phyloP scores from a whole-genome alignment of 169 alveolate genomes.

The Plasmodium inui region DNA sequence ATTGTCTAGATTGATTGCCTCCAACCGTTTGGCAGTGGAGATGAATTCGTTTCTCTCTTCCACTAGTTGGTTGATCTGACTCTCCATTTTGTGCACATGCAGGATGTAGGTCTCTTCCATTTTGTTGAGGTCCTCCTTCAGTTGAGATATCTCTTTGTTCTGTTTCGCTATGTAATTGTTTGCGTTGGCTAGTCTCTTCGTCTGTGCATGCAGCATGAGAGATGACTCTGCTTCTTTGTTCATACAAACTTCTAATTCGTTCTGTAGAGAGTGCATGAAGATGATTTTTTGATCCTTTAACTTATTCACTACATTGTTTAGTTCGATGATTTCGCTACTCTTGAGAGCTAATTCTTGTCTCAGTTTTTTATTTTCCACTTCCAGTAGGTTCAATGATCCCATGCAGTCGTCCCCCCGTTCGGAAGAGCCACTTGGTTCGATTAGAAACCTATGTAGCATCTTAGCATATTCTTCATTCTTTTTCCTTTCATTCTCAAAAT shows the following conservation, averaged over 20 bases:
- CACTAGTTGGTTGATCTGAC: conserved; percentile 1
- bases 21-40: conserved; percentile 4
- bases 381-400: not conserved
- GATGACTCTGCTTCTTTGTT: conserved; percentile 42
- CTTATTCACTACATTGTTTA: conserved; percentile 29
- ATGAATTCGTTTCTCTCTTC: conserved; percentile 50
- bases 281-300: conserved; percentile 13
- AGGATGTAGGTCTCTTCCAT: conserved; percentile 5
- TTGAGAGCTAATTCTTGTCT: conserved; percentile 20
- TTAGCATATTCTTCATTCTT: conserved; percentile 51
- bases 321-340: conserved; percentile 23
- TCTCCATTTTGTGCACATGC: conserved; percentile 7
- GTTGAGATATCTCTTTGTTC: not conserved
- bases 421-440: not conserved
- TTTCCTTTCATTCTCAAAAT: conserved; percentile 19
- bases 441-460: not conserved
- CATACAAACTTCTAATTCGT: conserved; percentile 23
- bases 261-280: conserved; percentile 1
- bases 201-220: conserved; percentile 27
- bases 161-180: conserved; percentile 18
- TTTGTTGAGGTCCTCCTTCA: not conserved
- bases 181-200: conserved; percentile 18
- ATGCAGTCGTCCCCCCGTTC: not conserved
- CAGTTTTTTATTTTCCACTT: conserved; percentile 20
- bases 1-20: conserved; percentile 20